These are phyloP conservation scores for Ustilago trichophora DNA, from an alignment of 1,284 basidiomycete genomes.

Conservation along the genomic window DNA sequence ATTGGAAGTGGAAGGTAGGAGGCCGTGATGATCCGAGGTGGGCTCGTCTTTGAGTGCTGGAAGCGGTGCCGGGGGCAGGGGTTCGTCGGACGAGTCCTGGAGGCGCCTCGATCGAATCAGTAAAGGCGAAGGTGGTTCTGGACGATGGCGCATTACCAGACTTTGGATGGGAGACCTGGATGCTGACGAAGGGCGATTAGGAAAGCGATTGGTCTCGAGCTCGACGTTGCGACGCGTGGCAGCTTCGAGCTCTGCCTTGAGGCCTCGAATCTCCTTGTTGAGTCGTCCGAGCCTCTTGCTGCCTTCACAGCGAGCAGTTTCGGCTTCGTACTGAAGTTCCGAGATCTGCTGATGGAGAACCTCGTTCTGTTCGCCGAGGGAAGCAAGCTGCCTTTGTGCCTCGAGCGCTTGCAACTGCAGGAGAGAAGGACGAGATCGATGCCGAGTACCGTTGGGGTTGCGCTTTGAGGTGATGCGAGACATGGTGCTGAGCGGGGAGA, in stretches of 20 bases:
- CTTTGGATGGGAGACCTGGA: conserved; percentile 8
- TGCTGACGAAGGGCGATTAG: background rate
- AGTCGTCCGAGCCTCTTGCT: conserved; percentile 46
- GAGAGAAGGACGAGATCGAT: conserved; percentile 29
- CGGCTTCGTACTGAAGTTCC: conserved; percentile 56
- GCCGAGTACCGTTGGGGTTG: conserved; percentile 5
- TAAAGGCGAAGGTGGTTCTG: conserved; percentile 1
- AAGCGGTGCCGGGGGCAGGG: background rate
- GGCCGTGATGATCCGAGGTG: background rate
- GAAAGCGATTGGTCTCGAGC: conserved; percentile 30
- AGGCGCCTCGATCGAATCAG: background rate
- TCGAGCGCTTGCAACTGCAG: conserved; percentile 36
- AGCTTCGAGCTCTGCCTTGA: conserved; percentile 55
- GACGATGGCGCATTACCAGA: background rate
- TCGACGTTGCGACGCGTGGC: conserved; percentile 52
- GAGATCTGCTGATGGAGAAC: conserved; percentile 53
- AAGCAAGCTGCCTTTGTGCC: conserved; percentile 52
- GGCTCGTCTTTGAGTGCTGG: background rate
- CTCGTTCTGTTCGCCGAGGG: conserved; percentile 55
- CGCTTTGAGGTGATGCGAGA: conserved; percentile 3
- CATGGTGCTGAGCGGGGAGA: conserved; percentile 7
- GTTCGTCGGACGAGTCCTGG: background rate
- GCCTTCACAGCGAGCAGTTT: conserved; percentile 46
- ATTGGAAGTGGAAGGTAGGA: conserved; percentile 32
- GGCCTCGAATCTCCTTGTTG: conserved; percentile 55